Conservation (phyloP, 345 rosid genomes). For the Orychophragmus violaceus region DNA sequence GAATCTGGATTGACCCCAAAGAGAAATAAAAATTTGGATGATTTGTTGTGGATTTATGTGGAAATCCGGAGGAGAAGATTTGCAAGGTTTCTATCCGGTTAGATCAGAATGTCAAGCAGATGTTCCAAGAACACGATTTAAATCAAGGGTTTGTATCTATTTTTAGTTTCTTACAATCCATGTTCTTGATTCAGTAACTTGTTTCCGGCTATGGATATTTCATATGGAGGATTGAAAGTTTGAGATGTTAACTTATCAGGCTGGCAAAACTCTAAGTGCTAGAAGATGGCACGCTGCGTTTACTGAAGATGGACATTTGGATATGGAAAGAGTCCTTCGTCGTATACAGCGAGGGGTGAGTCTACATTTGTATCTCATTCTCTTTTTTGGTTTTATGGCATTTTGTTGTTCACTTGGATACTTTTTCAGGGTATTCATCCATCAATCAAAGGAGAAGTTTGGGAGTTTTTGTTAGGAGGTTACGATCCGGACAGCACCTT, state of each 20-base stretch:
- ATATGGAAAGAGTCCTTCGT: conserved; percentile 71
- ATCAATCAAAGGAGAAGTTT: conserved; percentile 71
- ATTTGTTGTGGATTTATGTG: conserved; percentile 36
- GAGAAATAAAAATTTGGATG: conserved; percentile 20
- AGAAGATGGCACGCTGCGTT: conserved; percentile 89
- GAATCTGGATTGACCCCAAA: too few relatives aligned
- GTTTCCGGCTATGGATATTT: background rate
- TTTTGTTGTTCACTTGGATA: conserved; percentile 23
- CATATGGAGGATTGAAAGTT: background rate
- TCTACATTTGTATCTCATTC: background rate
- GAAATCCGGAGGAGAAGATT: conserved; percentile 53
- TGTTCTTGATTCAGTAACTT: conserved; percentile 1
- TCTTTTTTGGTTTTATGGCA: background rate
- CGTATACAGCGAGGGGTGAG: conserved; percentile 86
- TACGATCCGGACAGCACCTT: conserved; percentile 81
- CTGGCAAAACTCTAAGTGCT: conserved; percentile 81
- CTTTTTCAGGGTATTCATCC: conserved; percentile 79
- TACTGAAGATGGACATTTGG: conserved; percentile 73
- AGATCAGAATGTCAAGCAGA: conserved; percentile 62
- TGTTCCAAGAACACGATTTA: conserved; percentile 70
- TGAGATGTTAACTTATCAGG: conserved; percentile 31
- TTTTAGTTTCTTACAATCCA: background rate
- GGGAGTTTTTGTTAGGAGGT: conserved; percentile 92
- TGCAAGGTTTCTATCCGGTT: conserved; percentile 68
- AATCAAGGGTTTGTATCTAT: conserved; percentile 46